These are phyloP conservation scores for Trapa incisa DNA, from an alignment of 345 rosid genomes.

Conservation along the genomic window DNA sequence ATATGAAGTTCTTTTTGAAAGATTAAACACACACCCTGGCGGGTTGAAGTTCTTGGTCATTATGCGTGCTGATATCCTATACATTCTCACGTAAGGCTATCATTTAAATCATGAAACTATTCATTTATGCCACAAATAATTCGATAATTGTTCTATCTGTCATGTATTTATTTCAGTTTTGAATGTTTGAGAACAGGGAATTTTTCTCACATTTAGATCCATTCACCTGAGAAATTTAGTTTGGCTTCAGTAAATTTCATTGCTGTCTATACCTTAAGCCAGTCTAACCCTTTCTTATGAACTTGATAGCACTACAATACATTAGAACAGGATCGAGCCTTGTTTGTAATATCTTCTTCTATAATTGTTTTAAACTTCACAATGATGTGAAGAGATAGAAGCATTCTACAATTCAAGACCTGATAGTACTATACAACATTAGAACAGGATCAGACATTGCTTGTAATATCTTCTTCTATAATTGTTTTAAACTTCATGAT, in stretches of 20 bases:
- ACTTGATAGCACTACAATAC: not conserved
- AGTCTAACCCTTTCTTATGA: not conserved
- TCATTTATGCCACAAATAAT: not conserved
- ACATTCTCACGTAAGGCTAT: slow-evolving; percentile 51
- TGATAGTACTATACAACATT: not conserved
- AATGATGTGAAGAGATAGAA: not conserved
- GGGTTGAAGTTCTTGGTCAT: slow-evolving; percentile 67
- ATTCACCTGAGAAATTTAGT: not conserved
- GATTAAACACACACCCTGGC: slow-evolving; percentile 73
- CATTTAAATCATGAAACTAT: slow-evolving; percentile 2
- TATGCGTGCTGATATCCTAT: slow-evolving; percentile 74
- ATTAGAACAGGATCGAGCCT: not conserved
- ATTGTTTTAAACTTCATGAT: not conserved
- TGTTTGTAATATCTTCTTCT: not conserved
- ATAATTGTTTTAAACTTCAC: not conserved
- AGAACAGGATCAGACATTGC: no score
- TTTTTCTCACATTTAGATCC: not conserved
- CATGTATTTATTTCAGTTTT: not conserved
- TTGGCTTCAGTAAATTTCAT: not conserved
- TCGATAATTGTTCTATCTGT: not conserved
- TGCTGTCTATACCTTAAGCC: not conserved
- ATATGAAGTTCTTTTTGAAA: slow-evolving; percentile 74
- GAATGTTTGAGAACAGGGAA: not conserved
- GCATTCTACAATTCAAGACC: not conserved
- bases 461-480: not conserved